A percentile compares a stretch with the other conserved stretches of the same genome.
These are phyloP conservation scores for Zizania palustris DNA, from an alignment of 202 grass and related monocot species.

Conservation along the genomic window DNA sequence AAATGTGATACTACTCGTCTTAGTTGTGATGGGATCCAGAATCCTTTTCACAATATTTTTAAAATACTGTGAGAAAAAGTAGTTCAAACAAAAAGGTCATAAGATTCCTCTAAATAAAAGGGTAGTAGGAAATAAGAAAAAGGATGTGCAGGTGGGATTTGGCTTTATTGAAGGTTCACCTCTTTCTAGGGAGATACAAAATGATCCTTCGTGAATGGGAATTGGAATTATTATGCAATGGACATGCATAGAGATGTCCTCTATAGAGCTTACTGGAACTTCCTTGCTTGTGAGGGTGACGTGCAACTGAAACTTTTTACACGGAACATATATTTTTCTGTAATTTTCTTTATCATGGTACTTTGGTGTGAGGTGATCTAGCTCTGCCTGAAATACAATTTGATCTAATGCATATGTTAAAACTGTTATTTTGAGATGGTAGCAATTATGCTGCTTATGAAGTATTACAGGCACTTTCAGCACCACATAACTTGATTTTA, in stretches of 20 bases:
- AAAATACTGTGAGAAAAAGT: constrained; percentile 29
- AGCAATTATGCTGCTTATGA: constrained; percentile 12
- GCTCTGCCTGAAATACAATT: constrained; percentile 1
- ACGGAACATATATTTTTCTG: constrained; percentile 25
- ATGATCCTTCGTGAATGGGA: constrained; percentile 37
- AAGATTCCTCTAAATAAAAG: background rate
- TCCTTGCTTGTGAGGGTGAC: constrained; percentile 24
- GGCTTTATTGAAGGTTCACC: constrained; percentile 40
- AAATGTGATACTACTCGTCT: no score
- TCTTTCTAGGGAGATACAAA: constrained; percentile 42
- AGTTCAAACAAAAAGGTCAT: constrained; percentile 24
- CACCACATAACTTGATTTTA: background rate
- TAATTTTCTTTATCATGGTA: constrained; percentile 32
- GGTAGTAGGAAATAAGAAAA: constrained; percentile 43
- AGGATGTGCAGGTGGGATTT: constrained; percentile 1
- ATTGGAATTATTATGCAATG: constrained; percentile 36
- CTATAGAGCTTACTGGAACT: constrained; percentile 24
- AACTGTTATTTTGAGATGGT: constrained; percentile 2
- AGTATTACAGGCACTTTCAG: constrained; percentile 29
- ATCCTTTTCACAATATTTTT: no score
- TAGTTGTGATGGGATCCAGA: no score
- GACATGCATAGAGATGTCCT: constrained; percentile 8
- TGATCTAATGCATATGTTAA: background rate
- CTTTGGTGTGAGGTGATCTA: background rate
- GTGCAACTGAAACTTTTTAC: constrained; percentile 16